Percentiles rank a stretch among this genome's conserved stretches.
Evolutionary conservation across 2,329 filamentous ascomycete genomes (phyloP).

Genomic region (Erysiphe pulchra): DNA sequence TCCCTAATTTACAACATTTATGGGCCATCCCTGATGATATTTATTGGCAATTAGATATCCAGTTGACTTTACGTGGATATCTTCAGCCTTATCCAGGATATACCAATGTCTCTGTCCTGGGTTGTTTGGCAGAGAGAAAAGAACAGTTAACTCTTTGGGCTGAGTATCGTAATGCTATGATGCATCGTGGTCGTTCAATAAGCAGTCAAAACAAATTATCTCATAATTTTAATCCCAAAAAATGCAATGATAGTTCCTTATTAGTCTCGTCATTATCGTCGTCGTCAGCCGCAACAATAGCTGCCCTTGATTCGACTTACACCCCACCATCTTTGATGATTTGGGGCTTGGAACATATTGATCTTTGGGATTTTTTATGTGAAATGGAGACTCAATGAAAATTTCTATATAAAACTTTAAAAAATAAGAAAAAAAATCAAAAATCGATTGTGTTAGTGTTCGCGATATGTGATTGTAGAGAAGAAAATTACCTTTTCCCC

Average conservation of each 20-base stretch:
- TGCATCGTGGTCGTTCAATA: not conserved
- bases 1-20: not conserved
- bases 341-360: not conserved
- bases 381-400: not conserved
- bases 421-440: no score
- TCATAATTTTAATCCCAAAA: not conserved
- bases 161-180: not conserved
- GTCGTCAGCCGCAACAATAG: not conserved
- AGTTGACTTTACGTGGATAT: not conserved
- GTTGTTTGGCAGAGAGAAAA: not conserved
- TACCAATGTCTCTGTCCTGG: not conserved
- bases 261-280: not conserved
- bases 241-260: not conserved
- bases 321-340: not conserved
- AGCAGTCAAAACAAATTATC: not conserved
- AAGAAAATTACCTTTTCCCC: no score
- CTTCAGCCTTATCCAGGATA: not conserved
- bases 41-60: not conserved
- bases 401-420: not conserved
- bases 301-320: not conserved
- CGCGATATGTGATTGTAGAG: no score
- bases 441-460: no score
- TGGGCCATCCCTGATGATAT: not conserved
- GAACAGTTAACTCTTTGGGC: not conserved
- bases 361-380: not conserved